phyloP scores from a whole-genome alignment of 169 alveolate genomes.

The Babesia sp. region DNA sequence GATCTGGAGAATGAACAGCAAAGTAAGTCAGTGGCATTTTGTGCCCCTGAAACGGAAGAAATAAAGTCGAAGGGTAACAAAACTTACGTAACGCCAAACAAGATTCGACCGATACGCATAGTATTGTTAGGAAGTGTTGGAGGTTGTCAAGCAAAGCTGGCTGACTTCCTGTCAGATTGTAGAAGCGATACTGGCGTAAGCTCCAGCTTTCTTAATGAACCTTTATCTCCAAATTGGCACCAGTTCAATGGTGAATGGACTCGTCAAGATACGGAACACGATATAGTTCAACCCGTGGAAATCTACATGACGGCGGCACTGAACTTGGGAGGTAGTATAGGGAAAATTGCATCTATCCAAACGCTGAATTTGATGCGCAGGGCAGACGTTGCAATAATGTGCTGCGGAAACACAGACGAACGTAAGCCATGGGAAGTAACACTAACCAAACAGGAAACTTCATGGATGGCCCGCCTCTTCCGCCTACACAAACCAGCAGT shows the following conservation, averaged over 20 bases:
- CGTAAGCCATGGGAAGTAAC: conserved; percentile 28
- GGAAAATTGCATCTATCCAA: conserved; percentile 40
- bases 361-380: conserved; percentile 33
- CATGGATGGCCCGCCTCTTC: conserved; percentile 49
- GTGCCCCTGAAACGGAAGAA: not conserved
- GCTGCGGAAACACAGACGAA: conserved; percentile 18
- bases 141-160: conserved; percentile 19
- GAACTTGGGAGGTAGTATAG: conserved; percentile 62
- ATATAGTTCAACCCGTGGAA: conserved; percentile 43
- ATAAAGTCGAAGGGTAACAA: not conserved
- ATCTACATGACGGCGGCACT: conserved; percentile 41
- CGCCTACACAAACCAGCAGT: conserved; percentile 37
- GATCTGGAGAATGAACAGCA: not conserved
- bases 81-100: not conserved
- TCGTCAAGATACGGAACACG: not conserved
- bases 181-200: not conserved
- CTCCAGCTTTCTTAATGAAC: not conserved
- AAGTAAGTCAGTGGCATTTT: not conserved
- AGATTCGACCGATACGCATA: conserved; percentile 32
- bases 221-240: conserved; percentile 62
- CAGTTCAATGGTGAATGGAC: conserved; percentile 46
- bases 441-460: conserved; percentile 37
- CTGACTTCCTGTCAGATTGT: conserved; percentile 9
- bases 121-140: conserved; percentile 50
- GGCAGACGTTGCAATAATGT: conserved; percentile 45